phyloP scores from a whole-genome alignment of 2,329 filamentous ascomycete genomes.

The Fusarium mexicanum region DNA sequence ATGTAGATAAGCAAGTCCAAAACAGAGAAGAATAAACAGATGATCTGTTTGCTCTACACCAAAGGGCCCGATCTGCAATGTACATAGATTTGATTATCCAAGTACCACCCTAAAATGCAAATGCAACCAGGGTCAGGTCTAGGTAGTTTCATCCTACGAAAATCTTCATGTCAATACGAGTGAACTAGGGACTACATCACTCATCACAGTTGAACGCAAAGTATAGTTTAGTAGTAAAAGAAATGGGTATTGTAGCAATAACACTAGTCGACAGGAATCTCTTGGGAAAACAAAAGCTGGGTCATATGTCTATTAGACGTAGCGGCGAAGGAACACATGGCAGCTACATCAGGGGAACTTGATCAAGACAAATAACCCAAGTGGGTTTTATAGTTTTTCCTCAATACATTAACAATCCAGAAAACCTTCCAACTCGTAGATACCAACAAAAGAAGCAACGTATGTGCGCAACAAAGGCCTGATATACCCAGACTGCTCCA shows the following conservation, averaged over 20 bases:
- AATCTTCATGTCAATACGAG: not conserved
- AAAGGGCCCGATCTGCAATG: not conserved
- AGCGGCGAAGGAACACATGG: conserved; percentile 39
- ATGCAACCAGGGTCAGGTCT: not conserved
- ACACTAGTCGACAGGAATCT: conserved; percentile 16
- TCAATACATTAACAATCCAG: conserved; percentile 46
- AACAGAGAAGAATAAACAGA: not conserved
- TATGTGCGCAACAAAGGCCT: conserved; percentile 45
- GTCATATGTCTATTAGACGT: conserved; percentile 45
- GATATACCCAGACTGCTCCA: conserved; percentile 40
- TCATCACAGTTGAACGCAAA: not conserved
- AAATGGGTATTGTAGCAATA: conserved; percentile 31
- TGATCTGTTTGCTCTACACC: not conserved
- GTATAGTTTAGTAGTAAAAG: not conserved
- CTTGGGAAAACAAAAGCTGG: conserved; percentile 17
- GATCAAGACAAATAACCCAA: conserved; percentile 43
- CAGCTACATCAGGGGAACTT: conserved; percentile 41
- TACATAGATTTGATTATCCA: not conserved
- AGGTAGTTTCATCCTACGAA: not conserved
- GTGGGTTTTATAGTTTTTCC: conserved; percentile 43
- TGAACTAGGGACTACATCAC: not conserved
- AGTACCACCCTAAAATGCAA: not conserved
- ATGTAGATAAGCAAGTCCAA: not conserved
- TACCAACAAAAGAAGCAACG: conserved; percentile 41
- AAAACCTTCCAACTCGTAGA: conserved; percentile 42